A percentile compares a stretch with the other conserved stretches of the same genome.
These are phyloP conservation scores for Sphagnurus paluster DNA, from an alignment of 1,284 basidiomycete species.

Conservation along the genomic window DNA sequence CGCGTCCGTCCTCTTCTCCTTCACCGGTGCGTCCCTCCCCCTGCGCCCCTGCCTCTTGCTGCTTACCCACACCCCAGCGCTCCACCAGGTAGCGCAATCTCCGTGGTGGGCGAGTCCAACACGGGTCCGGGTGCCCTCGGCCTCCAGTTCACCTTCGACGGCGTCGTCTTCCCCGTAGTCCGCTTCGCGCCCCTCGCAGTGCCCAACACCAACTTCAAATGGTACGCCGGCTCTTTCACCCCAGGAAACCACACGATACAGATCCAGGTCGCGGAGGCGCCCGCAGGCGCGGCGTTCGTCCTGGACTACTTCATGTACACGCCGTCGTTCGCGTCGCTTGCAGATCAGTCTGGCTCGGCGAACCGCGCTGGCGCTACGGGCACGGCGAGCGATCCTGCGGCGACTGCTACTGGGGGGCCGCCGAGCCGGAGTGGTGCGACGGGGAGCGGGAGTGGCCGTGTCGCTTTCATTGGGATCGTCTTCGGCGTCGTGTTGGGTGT, in stretches of 20 bases:
- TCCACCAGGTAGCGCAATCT: background rate
- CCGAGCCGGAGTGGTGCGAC: slow-evolving; percentile 35
- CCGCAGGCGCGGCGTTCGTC: background rate
- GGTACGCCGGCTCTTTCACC: background rate
- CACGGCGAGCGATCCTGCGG: slow-evolving; percentile 34
- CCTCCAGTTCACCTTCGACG: background rate
- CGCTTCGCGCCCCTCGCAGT: too few species aligned
- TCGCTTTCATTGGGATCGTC: too few species aligned
- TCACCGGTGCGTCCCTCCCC: slow-evolving; percentile 3
- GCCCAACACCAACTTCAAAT: background rate
- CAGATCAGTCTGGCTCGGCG: background rate
- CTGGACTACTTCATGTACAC: slow-evolving; percentile 7
- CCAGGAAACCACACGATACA: slow-evolving; percentile 1
- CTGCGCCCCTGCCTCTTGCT: background rate
- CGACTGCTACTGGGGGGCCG: slow-evolving; percentile 63
- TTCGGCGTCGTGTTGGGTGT: too few species aligned
- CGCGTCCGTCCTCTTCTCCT: background rate
- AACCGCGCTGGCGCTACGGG: too few species aligned
- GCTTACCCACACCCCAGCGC: background rate
- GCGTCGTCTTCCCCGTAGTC: background rate
- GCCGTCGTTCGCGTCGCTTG: slow-evolving; percentile 1
- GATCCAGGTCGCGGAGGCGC: background rate
- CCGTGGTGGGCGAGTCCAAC: background rate
- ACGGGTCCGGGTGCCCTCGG: background rate
- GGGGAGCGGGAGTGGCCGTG: too few species aligned